phyloP scores from a whole-genome alignment of 1,284 basidiomycete genomes.

The Inonotus obliquus region DNA sequence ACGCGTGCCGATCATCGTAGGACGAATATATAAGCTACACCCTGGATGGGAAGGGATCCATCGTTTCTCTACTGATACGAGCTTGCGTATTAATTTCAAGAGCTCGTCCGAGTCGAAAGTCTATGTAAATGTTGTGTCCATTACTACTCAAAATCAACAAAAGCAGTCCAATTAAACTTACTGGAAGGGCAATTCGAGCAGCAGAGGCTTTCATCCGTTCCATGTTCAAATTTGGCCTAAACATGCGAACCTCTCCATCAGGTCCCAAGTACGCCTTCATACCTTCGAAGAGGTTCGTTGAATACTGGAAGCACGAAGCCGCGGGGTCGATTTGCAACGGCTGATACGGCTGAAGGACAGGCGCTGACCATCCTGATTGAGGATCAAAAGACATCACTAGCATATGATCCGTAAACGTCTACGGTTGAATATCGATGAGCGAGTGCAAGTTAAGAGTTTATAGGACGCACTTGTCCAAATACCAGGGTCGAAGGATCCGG shows the following conservation, averaged over 20 bases:
- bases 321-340: constrained; percentile 72
- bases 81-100: constrained; percentile 62
- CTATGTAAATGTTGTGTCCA: no score
- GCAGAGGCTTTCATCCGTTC: constrained; percentile 60
- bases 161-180: no score
- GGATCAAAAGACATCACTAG: constrained; percentile 62
- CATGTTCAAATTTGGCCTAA: constrained; percentile 83
- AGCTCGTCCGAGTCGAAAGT: constrained; percentile 60
- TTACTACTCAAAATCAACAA: no score
- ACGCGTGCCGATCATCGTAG: constrained; percentile 82
- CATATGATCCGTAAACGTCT: constrained; percentile 71
- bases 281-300: constrained; percentile 78
- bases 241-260: constrained; percentile 61
- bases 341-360: constrained; percentile 76
- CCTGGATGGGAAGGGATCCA: constrained; percentile 73
- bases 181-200: constrained; percentile 64
- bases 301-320: constrained; percentile 73
- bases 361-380: constrained; percentile 68
- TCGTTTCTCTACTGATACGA: constrained; percentile 62
- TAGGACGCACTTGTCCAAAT: constrained; percentile 36
- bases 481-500: constrained; percentile 37
- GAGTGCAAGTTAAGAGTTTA: no score
- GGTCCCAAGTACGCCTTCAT: constrained; percentile 84
- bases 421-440: background rate
- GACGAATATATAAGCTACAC: constrained; percentile 76